Base-by-base conservation (phyloP, 345 rosid genomes). In the Populus nigra region DNA sequence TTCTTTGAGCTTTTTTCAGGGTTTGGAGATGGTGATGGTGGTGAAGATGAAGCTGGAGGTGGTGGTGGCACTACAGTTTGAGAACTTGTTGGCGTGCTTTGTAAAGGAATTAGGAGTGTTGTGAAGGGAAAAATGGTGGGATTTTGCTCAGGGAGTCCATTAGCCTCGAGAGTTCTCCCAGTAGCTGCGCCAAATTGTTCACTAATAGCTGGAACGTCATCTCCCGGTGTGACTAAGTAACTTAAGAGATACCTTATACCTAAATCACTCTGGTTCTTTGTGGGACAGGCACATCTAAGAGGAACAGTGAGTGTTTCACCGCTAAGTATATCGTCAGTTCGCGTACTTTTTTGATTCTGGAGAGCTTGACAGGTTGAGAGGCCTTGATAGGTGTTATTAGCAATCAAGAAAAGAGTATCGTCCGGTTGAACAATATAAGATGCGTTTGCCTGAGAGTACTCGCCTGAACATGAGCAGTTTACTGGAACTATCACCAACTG, bases 311-410 rank as follows among this genome's bases (percentile, higher is more conserved):
- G 71, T 29, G 77, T 82, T 35, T 73, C 73, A 29, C 92, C 93
- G 23, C 73, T 8, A 16, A 36, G 27, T 63, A 90, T 73, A 69
- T 79, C 15, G 0, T 13, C 23, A 15, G 90, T 49, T 1, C 65
- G 25, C 39, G 66, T 78, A 62, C 50, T 73, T 70, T 77, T 87
- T 77, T 86, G 88, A 62, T 73, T 79, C 80, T 74, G 79, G 72
- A 94, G 33, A 68, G 97, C 94, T 76, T 92, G 97, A 77, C 98
- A 91, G 3, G 93, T 94, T 3, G 97, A 88, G 29, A 94, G 88
- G 16, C 93, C 98, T 74, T 94, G 90, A 29, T 79, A 87, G 18
- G 91, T 92, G 66, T 85, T 50, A 38, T 88, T 91, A 5, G 96
- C 96, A 62, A 94, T 80, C 12, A 0, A 0, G 10, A 90, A 43